Conservation (phyloP, 768 basidiomycete genomes). For the Lenzites betulinus region DNA sequence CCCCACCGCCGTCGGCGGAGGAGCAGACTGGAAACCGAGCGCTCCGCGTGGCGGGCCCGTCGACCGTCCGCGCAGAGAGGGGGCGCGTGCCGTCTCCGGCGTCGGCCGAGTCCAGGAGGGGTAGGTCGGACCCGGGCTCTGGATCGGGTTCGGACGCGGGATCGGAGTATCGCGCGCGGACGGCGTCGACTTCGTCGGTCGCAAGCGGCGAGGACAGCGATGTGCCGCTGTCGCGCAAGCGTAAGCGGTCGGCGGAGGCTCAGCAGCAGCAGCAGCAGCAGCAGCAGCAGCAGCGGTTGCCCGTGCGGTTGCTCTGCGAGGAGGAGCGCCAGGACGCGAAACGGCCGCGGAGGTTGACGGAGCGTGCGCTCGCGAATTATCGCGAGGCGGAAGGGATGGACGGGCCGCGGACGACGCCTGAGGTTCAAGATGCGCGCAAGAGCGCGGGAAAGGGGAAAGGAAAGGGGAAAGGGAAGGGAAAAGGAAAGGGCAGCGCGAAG, state of each 20-base stretch:
- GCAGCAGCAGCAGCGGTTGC: neutral
- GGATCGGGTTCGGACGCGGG: neutral
- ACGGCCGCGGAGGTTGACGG: slow-evolving; percentile 11
- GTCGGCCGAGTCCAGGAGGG: neutral
- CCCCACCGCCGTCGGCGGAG: neutral
- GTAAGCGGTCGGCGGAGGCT: neutral
- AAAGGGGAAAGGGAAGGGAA: slow-evolving; percentile 15
- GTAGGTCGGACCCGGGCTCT: neutral
- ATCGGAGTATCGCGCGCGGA: neutral
- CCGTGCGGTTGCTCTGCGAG: slow-evolving; percentile 4
- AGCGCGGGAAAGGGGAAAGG: slow-evolving; percentile 11
- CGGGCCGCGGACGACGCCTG: neutral
- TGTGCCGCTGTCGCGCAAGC: neutral
- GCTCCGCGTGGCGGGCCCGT: neutral
- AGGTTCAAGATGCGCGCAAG: neutral
- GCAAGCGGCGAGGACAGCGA: neutral
- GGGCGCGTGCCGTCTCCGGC: neutral
- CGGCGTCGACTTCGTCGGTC: neutral
- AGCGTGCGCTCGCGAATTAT: slow-evolving; percentile 3
- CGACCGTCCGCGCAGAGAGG: neutral
- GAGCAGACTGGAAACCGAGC: too few relatives aligned
- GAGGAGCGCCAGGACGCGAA: slow-evolving; percentile 1
- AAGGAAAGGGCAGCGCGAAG: slow-evolving; percentile 2
- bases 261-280: neutral
- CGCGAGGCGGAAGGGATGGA: neutral